Evolutionary conservation across 2,329 filamentous ascomycete species (phyloP), one percentile per base, ranked within the genome.

Genomic region (Pseudogymnoascus sp.): DNA sequence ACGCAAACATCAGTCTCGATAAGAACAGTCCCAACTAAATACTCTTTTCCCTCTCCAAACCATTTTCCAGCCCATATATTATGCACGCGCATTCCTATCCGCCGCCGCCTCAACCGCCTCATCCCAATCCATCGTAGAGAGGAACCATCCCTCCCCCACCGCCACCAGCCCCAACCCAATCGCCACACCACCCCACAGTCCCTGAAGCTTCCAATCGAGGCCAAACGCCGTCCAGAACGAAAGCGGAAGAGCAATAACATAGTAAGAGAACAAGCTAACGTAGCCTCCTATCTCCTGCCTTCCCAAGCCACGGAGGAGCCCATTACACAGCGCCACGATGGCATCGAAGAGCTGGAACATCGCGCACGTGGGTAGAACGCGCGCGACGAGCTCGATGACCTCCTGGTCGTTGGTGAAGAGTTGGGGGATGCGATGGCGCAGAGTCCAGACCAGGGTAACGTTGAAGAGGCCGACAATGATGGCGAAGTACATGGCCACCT

Each of bases 311-410:
- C 94, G 83, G 29, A 97, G 80, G 39, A 97, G 80, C 29, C 92
- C 93, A 69, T 94, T 92, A 62, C 89, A 91, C 39, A 87, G 87
- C 2, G 89, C 84, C 0, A 89, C 85, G 15, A 96, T 73, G 1
- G 89, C 86, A 73, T 99, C 93, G 68, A 95, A 92, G 24, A 96
- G 81, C 72, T 97, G 92, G 80, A 97, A 95, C 1, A 90, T 82
- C 0, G 92, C 92, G 63, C 90, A 90, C 2, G 97, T 76, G 0
- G 92, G 92, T 36, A 97, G 80, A 2, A 91, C 84, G 2, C 75
- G 73, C 0, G 89, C 83, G 17, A 90, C 87, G 35, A 91, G 77
- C 17, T 75, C 77, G 63, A 90, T 83, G 60, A 93, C 89, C 50
- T 86, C 85, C 5, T 78, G 70, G 66, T 93, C 89, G 5, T 83